Evolutionary conservation across 2,329 filamentous ascomycete species (phyloP).

Genomic region (Botrytis galanthina): DNA sequence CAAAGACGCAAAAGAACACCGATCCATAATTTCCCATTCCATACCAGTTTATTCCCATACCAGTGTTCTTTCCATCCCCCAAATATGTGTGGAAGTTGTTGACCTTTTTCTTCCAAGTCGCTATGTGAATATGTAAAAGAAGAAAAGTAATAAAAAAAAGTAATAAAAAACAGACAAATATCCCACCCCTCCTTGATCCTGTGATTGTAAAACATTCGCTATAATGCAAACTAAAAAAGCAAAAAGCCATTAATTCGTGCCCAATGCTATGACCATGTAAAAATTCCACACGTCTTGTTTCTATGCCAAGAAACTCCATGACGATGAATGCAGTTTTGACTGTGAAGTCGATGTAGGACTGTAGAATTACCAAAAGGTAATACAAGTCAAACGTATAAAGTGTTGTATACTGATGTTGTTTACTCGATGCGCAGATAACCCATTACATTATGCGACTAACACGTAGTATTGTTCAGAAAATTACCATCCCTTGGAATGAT

Average conservation of each 20-base stretch:
- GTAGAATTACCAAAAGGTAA: constrained; percentile 28
- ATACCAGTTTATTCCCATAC: constrained; percentile 11
- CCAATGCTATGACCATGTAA: constrained; percentile 23
- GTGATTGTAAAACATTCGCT: constrained; percentile 18
- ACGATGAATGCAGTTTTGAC: constrained; percentile 36
- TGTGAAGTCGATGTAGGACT: constrained; percentile 37
- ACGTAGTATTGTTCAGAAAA: constrained; percentile 21
- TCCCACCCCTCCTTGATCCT: constrained; percentile 1
- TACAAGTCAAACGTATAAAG: constrained; percentile 33
- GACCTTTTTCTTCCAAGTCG: neutral
- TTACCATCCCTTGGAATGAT: constrained; percentile 84
- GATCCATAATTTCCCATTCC: constrained; percentile 14
- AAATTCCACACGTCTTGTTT: constrained; percentile 29
- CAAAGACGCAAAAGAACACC: constrained; percentile 9
- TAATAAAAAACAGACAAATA: constrained; percentile 13
- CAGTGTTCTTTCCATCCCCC: constrained; percentile 7
- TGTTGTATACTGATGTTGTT: constrained; percentile 18
- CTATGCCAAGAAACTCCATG: constrained; percentile 32
- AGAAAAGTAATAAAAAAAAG: neutral
- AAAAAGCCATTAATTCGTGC: constrained; percentile 32
- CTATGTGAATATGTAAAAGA: constrained; percentile 18
- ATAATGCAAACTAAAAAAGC: constrained; percentile 28
- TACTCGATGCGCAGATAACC: constrained; percentile 28
- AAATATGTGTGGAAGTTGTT: constrained; percentile 7
- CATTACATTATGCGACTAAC: constrained; percentile 34